Evolutionary conservation across 2,329 filamentous ascomycete genomes (phyloP).

Genomic region (Fusarium nelsonii): DNA sequence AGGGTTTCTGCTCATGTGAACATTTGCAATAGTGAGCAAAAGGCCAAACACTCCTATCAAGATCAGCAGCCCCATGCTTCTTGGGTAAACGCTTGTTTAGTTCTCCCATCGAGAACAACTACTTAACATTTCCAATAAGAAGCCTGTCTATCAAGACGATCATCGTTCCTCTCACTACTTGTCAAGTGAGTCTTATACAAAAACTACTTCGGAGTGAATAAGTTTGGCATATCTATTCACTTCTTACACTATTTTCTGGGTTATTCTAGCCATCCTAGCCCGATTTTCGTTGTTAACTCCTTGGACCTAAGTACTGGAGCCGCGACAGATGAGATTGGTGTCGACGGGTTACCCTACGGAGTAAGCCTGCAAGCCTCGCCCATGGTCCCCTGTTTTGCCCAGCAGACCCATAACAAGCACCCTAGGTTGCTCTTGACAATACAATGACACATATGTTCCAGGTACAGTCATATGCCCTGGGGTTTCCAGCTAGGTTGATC

Average conservation of each 20-base stretch:
- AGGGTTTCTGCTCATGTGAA: no score
- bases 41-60: no score
- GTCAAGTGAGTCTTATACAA: neutral
- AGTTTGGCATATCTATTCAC: neutral
- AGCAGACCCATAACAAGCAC: conserved; percentile 4
- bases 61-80: no score
- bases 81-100: neutral
- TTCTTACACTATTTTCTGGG: neutral
- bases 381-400: neutral
- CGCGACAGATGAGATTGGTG: neutral
- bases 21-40: no score
- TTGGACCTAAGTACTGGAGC: neutral
- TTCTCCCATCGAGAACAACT: neutral
- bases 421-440: neutral
- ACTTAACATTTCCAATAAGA: neutral
- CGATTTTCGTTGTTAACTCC: no score
- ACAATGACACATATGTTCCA: conserved; percentile 32
- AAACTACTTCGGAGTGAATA: neutral
- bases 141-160: neutral
- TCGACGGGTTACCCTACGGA: neutral
- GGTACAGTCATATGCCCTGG: conserved; percentile 1
- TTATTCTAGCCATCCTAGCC: no score
- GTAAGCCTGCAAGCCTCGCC: neutral
- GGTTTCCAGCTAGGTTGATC: conserved; percentile 3
- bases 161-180: neutral